Percentiles rank a stretch among this genome's conserved stretches.
These are phyloP conservation scores for slime mould (Dictyostelium discoideum) DNA, from an alignment of 78 protist species.

Conservation along the genomic window dicty_2.7 NC_007091.3:776501-777000, in stretches of 20 bases:
- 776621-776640: background rate
- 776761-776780: slow-evolving; percentile 26
- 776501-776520: no score
- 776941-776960: slow-evolving; percentile 72
- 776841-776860: slow-evolving; percentile 57
- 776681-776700: background rate
- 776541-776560: no score
- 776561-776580: no score
- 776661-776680: background rate
- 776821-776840: slow-evolving; percentile 32
- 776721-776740: slow-evolving; percentile 49
- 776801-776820: slow-evolving; percentile 56
- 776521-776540: no score
- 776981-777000: slow-evolving; percentile 58
- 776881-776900: slow-evolving; percentile 65
- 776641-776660: background rate
- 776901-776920: slow-evolving; percentile 8
- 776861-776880: slow-evolving; percentile 54
- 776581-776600: no score
- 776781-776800: background rate
- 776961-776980: slow-evolving; percentile 17
- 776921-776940: slow-evolving; percentile 20
- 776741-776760: slow-evolving; percentile 49
- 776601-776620: background rate
- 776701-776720: slow-evolving; percentile 2